Evolutionary conservation across 257 asterid species (phyloP), one percentile per base, ranked within the genome.

Genomic region (Solanum bulbocastanum): DNA sequence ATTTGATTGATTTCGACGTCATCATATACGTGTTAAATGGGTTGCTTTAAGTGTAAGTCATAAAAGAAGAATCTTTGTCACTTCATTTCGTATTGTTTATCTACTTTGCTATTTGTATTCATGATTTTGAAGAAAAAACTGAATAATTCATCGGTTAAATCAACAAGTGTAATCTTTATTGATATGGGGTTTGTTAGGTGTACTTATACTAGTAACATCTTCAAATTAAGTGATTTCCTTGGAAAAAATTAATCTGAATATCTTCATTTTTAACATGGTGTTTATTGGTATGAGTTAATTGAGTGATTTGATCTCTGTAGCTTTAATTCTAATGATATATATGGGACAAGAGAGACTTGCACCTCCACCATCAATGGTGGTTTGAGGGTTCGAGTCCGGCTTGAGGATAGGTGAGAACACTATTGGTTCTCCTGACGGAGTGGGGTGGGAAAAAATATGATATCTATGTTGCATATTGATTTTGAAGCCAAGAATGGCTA

Each of bases 11-110:
- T 32, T 46, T 82, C 22, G 86, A 82, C 46, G 18, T 82, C 44
- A 30, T 82, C 85, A 18, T 82, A 82, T 82, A 44, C 18, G 65
- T 79, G 85, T 44, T 36, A 79, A 27, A 32, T 82, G 42, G 86
- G 44, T 49, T 82, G 71, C 86, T 82, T 82, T 32, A 82, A 82
- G 44, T 82, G 86, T 82, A 82, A 82, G 86, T 82, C 86, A 49
- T 82, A 82, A 82, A 46, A 82, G 65, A 6, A 11, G 69, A 82
- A 82, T 82, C 44, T 82, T 82, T 82, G 86, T 82, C 86, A 49
- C 86, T 82, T 82, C 10, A 27, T 79, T 79, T 52, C 23, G 49
- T 22, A 75, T 44, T 81, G 85, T 23, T 18, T 46, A 44, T 79
- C 66, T 27, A 49, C 85, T 79, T 79, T 79, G 40, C 39, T 79